Percentiles rank a stretch among this genome's conserved stretches.
These are phyloP conservation scores for Isochrysis galbana DNA, from an alignment of 78 protist genomes.

Conservation along the genomic window DNA sequence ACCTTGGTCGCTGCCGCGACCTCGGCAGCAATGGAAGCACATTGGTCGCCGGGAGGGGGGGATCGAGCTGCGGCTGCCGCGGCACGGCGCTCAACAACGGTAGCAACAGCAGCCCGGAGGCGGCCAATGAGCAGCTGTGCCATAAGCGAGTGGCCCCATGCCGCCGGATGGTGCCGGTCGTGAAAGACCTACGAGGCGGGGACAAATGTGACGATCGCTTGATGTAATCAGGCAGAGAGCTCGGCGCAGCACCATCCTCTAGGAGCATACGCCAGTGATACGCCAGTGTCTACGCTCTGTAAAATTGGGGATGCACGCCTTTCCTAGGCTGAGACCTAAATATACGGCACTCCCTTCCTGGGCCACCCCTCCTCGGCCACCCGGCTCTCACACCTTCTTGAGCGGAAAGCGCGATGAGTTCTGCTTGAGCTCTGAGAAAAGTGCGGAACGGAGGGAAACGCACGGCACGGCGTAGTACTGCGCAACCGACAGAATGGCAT, in stretches of 20 bases:
- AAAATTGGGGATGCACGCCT: too few relatives aligned
- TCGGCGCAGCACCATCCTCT: too few relatives aligned
- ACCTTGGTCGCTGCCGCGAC: not conserved
- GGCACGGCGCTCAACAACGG: not conserved
- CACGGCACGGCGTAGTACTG: constrained; percentile 9
- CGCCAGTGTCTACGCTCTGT: too few relatives aligned
- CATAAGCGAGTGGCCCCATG: constrained; percentile 18
- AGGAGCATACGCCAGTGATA: too few relatives aligned
- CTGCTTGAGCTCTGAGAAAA: not conserved
- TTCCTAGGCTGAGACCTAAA: too few relatives aligned
- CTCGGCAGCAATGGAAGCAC: not conserved
- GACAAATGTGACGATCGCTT: too few relatives aligned
- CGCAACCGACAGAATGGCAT: not conserved
- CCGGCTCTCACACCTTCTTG: too few relatives aligned
- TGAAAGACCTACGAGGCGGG: too few relatives aligned
- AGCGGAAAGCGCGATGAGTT: not conserved
- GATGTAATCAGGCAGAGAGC: too few relatives aligned
- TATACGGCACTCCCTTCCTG: too few relatives aligned
- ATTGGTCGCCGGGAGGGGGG: too few relatives aligned
- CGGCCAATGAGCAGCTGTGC: not conserved
- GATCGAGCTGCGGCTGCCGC: not conserved
- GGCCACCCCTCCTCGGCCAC: too few relatives aligned
- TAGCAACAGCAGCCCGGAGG: not conserved
- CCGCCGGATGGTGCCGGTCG: constrained; percentile 21
- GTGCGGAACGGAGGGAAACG: constrained; percentile 19